These are phyloP conservation scores for Hyphopichia khmerensis DNA, from an alignment of 1,139 yeast genomes.

Conservation along the genomic window DNA sequence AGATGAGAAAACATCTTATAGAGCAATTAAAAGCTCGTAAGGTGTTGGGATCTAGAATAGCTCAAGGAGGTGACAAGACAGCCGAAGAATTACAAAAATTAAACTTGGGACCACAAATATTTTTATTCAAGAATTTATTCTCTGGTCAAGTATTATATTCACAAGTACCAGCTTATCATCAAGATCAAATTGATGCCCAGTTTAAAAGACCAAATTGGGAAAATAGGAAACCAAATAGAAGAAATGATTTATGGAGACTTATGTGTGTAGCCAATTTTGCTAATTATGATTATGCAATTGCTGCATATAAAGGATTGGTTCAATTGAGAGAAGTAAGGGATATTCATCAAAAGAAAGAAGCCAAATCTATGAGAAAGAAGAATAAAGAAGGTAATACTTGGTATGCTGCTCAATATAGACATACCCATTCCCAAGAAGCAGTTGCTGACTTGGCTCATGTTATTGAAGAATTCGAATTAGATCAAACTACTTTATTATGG, in stretches of 20 bases:
- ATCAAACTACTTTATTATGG: conserved; percentile 63
- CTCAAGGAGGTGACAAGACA: conserved; percentile 35
- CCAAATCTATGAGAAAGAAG: conserved; percentile 67
- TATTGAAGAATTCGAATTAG: conserved; percentile 57
- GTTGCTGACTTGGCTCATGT: conserved; percentile 82
- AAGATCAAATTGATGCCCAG: conserved; percentile 69
- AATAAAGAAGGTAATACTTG: conserved; percentile 79
- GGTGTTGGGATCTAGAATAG: conserved; percentile 45
- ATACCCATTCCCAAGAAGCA: conserved; percentile 88
- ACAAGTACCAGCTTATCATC: conserved; percentile 73
- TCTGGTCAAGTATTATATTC: conserved; percentile 89
- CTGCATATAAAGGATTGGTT: conserved; percentile 73
- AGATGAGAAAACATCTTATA: conserved; percentile 49
- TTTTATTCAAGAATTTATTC: conserved; percentile 78
- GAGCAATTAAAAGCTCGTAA: conserved; percentile 48
- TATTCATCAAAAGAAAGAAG: conserved; percentile 54
- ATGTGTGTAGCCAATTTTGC: conserved; percentile 82
- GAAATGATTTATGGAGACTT: conserved; percentile 88
- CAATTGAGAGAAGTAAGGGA: conserved; percentile 75
- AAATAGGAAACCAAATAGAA: conserved; percentile 73
- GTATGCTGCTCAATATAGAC: conserved; percentile 85
- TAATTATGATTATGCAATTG: conserved; percentile 63
- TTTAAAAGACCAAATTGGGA: conserved; percentile 86
- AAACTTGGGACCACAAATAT: conserved; percentile 75
- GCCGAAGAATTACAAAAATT: conserved; percentile 27